phyloP scores from a whole-genome alignment of 2,329 filamentous ascomycete genomes.

The Penicillium sp. region DNA sequence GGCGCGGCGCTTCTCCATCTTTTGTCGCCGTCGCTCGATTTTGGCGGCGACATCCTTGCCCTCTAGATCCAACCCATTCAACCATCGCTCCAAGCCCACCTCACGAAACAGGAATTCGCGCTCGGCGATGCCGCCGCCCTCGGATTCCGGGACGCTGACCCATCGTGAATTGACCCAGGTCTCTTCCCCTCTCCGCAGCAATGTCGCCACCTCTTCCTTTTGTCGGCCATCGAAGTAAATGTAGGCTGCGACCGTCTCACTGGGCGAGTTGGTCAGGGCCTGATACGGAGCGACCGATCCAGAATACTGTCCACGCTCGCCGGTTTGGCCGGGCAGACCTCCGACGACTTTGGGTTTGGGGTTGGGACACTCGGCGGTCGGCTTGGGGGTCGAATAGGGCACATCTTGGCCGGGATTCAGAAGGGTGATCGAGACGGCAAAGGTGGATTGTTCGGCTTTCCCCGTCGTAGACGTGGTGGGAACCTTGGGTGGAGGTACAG shows the following conservation, averaged over 20 bases:
- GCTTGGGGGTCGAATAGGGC: slow-evolving; percentile 84
- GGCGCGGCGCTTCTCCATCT: slow-evolving; percentile 77
- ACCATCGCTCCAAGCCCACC: slow-evolving; percentile 90
- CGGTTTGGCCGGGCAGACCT: slow-evolving; percentile 53
- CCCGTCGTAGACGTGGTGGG: slow-evolving; percentile 56
- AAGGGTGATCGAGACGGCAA: slow-evolving; percentile 96
- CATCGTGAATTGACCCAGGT: slow-evolving; percentile 98
- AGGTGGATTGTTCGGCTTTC: slow-evolving; percentile 87
- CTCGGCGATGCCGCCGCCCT: slow-evolving; percentile 91
- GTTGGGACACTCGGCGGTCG: slow-evolving; percentile 67
- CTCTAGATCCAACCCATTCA: slow-evolving; percentile 92
- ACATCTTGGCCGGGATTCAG: slow-evolving; percentile 82
- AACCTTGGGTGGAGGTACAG: slow-evolving; percentile 81
- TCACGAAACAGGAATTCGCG: slow-evolving; percentile 96
- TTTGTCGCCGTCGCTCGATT: slow-evolving; percentile 56
- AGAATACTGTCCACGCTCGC: slow-evolving; percentile 48
- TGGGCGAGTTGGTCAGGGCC: slow-evolving; percentile 83
- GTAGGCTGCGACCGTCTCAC: slow-evolving; percentile 96
- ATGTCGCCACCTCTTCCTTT: slow-evolving; percentile 94
- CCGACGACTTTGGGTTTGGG: slow-evolving; percentile 79
- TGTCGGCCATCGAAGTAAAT: slow-evolving; percentile 95
- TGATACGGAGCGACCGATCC: slow-evolving; percentile 74
- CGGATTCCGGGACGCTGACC: slow-evolving; percentile 86
- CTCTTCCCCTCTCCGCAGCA: slow-evolving; percentile 87
- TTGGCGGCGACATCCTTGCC: slow-evolving; percentile 85